Evolutionary conservation across 2,329 filamentous ascomycete species (phyloP), one percentile per base, ranked within the genome.

Genomic region (Aureobasidium sp.): DNA sequence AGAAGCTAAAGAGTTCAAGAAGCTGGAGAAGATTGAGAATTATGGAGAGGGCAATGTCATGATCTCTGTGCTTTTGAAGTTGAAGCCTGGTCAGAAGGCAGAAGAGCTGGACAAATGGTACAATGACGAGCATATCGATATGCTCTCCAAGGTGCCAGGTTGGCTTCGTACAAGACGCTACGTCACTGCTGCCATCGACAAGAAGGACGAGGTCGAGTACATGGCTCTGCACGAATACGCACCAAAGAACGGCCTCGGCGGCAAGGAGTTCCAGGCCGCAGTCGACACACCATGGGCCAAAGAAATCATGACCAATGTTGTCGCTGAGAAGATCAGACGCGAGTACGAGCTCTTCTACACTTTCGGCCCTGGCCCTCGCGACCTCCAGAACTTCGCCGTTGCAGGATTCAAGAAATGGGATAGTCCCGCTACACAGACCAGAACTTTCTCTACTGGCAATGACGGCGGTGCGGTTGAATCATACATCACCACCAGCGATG

Each of bases 151-250:
- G 69, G 82, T 92, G 0, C 87, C 89, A 0, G 91, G 91, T 4
- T 96, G 90, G 89, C 76, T 89, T 63, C 84, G 90, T 41, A 87
- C 87, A 17, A 81, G 90, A 42, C 76, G 87, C 46, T 91, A 87
- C 74, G 81, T 83, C 63, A 88, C 87, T 3, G 87, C 86, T 0
- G 79, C 79, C 36, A 78, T 91, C 2, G 85, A 87, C 61, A 77
- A 82, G 26, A 68, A 68, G 29, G 70, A 69, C 2, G 74, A 79
- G 5, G 78, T 80, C 0, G 84, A 85, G 67, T 85, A 83, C 66
- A 76, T 92, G 1, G 80, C 84, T 0, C 78, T 95, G 36, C 87
- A 93, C 71, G 90, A 95, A 66, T 95, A 87, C 70, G 77, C 81
- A 7, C 81, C 82, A 27, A 70, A 81, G 50, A 90, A 91, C 65